Evolutionary conservation across 2,329 filamentous ascomycete species (phyloP), one percentile per base, ranked within the genome.

Genomic region (Phialocephala sp.): DNA sequence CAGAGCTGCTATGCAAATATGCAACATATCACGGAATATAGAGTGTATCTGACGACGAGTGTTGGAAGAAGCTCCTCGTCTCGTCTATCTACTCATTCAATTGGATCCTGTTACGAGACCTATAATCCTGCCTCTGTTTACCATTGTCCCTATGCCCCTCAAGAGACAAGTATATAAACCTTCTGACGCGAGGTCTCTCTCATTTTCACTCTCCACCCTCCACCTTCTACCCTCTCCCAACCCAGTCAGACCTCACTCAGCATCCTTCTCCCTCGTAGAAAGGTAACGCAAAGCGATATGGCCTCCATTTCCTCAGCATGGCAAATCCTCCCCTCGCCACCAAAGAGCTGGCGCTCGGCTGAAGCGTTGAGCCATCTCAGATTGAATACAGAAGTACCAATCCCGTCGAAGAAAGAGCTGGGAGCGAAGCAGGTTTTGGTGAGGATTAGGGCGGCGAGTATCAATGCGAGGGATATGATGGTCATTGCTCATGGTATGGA

Each of bases 401-500:
- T 41, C 1, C 60, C 47, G 2, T 32, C 60, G 9, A 12, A 35
- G 4, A 41, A 41, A 32, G 60, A 43, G n/a, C 35, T 62, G n/a
- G 32, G 43, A 6, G 24, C 35, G 27, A 56, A 56, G 14, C 27
- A 47, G 43, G 60, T 36, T 6, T 15, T 62, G 15, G 22, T 56
- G 0, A 35, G 60, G n/a, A 62, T 62, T 36, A 36, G 15, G 37
- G 60, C 60, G 1, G 60, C 47, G 15, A 36, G 27, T 8, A 62
- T 62, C 15, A 62, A 62, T 20, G 60, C 60, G 15, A 12, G 60
- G 32, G 60, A 62, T 35, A 50, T 62, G 32, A 62, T 62, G 60
- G 60, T 62, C 6, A 62, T 55, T 54, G 60, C 47, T 20, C 60
- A 62, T 27, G 60, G 60, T 62, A 62, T n/a, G n/a, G n/a, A n/a